Conservation (phyloP, 306 rosid genomes). For the Fagus sylvatica region DNA sequence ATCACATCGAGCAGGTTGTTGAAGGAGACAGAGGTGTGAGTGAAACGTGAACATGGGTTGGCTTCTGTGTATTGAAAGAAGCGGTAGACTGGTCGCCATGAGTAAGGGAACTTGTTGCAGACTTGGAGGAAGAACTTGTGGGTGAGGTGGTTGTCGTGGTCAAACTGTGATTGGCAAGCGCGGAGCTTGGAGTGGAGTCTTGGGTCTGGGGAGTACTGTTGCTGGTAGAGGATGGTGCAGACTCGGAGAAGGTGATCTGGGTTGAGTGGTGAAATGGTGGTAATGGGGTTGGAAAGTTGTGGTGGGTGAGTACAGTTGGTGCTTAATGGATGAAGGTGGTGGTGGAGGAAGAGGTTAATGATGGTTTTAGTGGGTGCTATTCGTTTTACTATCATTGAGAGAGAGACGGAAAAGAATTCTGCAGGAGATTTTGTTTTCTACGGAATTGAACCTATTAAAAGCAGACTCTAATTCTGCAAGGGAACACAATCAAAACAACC, state of each 20-base stretch:
- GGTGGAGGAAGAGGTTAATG: slow-evolving; percentile 9
- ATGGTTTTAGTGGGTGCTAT: slow-evolving; percentile 3
- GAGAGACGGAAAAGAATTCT: background rate
- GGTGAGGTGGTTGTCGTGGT: slow-evolving; percentile 36
- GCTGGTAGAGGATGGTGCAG: slow-evolving; percentile 79
- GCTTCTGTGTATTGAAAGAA: slow-evolving; percentile 51
- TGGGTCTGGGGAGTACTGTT: slow-evolving; percentile 61
- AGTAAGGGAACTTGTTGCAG: slow-evolving; percentile 73
- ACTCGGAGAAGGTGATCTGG: slow-evolving; percentile 58
- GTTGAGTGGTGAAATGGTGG: slow-evolving; percentile 38
- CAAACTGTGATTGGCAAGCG: slow-evolving; percentile 34
- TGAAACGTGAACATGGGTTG: slow-evolving; percentile 34
- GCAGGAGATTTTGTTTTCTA: no score
- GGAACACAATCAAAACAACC: no score
- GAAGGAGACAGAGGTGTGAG: slow-evolving; percentile 62
- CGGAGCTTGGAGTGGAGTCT: slow-evolving; percentile 62
- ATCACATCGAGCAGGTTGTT: slow-evolving; percentile 53
- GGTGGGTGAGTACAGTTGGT: slow-evolving; percentile 18
- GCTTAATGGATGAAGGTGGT: slow-evolving; percentile 20
- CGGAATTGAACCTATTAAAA: no score
- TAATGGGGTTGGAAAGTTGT: slow-evolving; percentile 1
- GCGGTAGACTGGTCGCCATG: slow-evolving; percentile 81
- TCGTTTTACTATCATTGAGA: slow-evolving; percentile 28
- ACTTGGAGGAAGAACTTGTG: slow-evolving; percentile 91
- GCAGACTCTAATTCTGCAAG: no score